Evolutionary conservation across 1,284 basidiomycete species (phyloP), one percentile per base, ranked within the genome.

Genomic region (Ustilago loliicola): DNA sequence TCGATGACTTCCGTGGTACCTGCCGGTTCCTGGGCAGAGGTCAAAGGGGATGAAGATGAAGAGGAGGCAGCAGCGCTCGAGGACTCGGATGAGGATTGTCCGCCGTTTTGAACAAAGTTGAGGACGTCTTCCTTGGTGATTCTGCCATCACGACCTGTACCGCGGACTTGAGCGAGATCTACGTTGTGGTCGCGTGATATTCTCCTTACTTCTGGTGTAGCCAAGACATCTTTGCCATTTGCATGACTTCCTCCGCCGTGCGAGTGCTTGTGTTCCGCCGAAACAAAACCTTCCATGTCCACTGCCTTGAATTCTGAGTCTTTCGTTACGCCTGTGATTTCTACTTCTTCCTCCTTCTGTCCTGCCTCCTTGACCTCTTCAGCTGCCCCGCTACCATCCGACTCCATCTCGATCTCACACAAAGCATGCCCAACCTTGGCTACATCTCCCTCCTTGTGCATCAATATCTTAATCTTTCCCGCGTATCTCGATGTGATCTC

Each of bases 401-500:
- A 91, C 15, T 93, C 92, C 21, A 92, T 91, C 79, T 95, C 92
- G 61, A 97, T 95, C 29, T 92, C 87, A 86, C 95, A 97, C 1
- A 98, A 88, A 7, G 91, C 91, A 53, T 90, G 88, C 27, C 95
- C 95, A 19, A 97, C 95, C 84, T 94, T 94, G 40, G 94, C 93
- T 15, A 95, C 90, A 80, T 94, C 91, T 21, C 95, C 95, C 76
- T 93, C 93, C 73, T 91, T 89, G 27, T 94, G 93, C 6, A 93
- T 89, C 19, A 96, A 87, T 62, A 92, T 89, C 67, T 89, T 91
- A 52, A 97, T 88, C 34, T 90, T 88, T 2, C 95, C 95, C 36
- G 94, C 91, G 80, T 91, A 95, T 0, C 95, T 94, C 66, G 92
- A 93, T 0, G 95, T 97, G 69, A 97, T 94, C 86, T 97, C 95